Base-by-base conservation (phyloP, 768 basidiomycete genomes). In the Cyclocybe cylindracea region DNA sequence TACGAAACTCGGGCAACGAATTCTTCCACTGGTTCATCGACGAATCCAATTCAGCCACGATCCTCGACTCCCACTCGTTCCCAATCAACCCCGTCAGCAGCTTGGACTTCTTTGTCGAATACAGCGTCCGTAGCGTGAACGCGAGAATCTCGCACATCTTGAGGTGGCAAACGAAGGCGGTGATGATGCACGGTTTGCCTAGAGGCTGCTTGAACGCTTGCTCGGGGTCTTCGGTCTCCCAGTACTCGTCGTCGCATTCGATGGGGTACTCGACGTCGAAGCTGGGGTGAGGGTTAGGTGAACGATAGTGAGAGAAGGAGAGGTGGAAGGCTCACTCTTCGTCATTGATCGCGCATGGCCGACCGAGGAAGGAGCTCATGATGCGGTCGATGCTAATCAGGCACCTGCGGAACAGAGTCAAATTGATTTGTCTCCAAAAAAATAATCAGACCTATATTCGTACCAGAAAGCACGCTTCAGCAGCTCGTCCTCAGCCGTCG, bases 241-340 rank as follows among this genome's bases (percentile, higher is more conserved):
- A 76, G 46, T 73, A 76, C 53, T 76, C 74, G 44, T 78, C 76
- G 43, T 78, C 76, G 54, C 78, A 78, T 58, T 90, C 86, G 16
- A 84, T 76, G 7, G 84, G 85, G 11, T 80, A 71, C 38, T 86
- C 86, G 4, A 83, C 72, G 54, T 90, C 86, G 58, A 86, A 83
- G 56, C 85, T 85, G 53, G 13, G 11, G 16, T 9, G 29, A 24
- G 6, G 42, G 16, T 55, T 18, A 57, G 44, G 44, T n/a, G n/a
- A 35, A 14, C 10, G 9, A 39, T 34, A 29, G 11, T 45, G 7
- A 11, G 1, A 13, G 4, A 14, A 7, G 40, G 11, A 16, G 39
- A 13, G 16, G 9, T n/a, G 9, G 35, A 24, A 19, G n/a, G 39
- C 84, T 51, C 56, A 85, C 83, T 89, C 89, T 66, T 87, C 87